Conservation (phyloP, 2,329 filamentous ascomycete species). For the Chlorencoelia australis region DNA sequence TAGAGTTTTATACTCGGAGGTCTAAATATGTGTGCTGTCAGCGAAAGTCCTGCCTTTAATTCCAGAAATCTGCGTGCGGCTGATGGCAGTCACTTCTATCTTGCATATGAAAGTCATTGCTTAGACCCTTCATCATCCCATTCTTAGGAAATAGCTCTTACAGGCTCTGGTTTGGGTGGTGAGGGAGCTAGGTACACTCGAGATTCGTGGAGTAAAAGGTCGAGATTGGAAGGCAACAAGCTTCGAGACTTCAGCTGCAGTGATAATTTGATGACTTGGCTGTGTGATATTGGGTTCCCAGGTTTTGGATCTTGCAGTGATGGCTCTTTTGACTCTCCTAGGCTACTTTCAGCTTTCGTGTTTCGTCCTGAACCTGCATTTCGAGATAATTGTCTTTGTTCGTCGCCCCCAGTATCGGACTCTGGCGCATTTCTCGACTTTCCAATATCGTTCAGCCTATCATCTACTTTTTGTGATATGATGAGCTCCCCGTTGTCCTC, state of each 20-base stretch:
- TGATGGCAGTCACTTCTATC: background rate
- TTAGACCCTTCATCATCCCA: background rate
- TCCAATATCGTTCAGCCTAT: too few relatives aligned
- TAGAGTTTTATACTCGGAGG: constrained; percentile 71
- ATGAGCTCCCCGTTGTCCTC: background rate
- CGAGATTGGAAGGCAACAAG: constrained; percentile 42
- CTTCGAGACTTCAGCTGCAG: constrained; percentile 35
- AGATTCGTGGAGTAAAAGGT: constrained; percentile 61
- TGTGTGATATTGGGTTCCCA: constrained; percentile 63
- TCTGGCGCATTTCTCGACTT: too few relatives aligned
- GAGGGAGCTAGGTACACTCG: constrained; percentile 70
- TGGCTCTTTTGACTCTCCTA: too few relatives aligned
- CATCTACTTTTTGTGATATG: background rate
- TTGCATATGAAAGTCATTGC: too few relatives aligned
- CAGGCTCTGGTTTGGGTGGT: constrained; percentile 65
- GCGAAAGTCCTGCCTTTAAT: too few relatives aligned
- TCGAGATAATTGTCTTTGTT: too few relatives aligned
- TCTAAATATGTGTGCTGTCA: constrained; percentile 35
- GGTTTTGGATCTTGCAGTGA: constrained; percentile 33
- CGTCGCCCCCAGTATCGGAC: too few relatives aligned
- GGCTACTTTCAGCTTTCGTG: too few relatives aligned
- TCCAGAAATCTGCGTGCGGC: background rate
- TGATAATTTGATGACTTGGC: constrained; percentile 56
- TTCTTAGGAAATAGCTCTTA: constrained; percentile 32
- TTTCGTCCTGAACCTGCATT: too few relatives aligned